Evolutionary conservation across 352 stramenopile genomes (phyloP).

Genomic region (Lagenidium giganteum): DNA sequence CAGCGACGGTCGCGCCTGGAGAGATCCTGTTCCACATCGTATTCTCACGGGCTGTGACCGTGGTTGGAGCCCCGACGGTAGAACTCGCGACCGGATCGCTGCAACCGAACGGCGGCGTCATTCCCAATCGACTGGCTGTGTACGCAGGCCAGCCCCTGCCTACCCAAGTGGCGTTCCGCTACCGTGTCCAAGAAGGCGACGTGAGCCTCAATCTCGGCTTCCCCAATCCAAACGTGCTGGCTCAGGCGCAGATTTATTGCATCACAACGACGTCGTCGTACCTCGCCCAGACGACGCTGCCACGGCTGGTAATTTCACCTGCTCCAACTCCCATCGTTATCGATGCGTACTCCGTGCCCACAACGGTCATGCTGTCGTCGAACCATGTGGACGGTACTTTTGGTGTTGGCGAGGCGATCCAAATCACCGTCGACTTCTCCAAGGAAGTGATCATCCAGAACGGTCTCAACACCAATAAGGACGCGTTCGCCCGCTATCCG

Average conservation of each 20-base stretch:
- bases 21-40: constrained; percentile 67
- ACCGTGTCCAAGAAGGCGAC: constrained; percentile 52
- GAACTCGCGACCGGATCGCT: constrained; percentile 58
- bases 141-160: constrained; percentile 39
- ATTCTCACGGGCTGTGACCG: constrained; percentile 48
- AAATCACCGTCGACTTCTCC: constrained; percentile 64
- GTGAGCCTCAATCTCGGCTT: constrained; percentile 54
- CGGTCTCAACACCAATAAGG: constrained; percentile 54
- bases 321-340: constrained; percentile 27
- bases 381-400: constrained; percentile 36
- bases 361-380: constrained; percentile 56
- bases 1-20: constrained; percentile 37
- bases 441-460: constrained; percentile 57
- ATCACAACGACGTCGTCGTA: constrained; percentile 38
- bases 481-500: constrained; percentile 40
- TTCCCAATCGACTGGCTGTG: constrained; percentile 40
- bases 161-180: constrained; percentile 54
- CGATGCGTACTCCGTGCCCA: constrained; percentile 48
- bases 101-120: constrained; percentile 29
- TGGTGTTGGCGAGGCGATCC: constrained; percentile 57
- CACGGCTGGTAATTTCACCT: constrained; percentile 29
- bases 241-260: constrained; percentile 30
- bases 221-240: constrained; percentile 31
- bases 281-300: constrained; percentile 23
- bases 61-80: constrained; percentile 36